These are phyloP conservation scores for Nicotiana noctiflora DNA, from an alignment of 257 asterid species.

Conservation along the genomic window DNA sequence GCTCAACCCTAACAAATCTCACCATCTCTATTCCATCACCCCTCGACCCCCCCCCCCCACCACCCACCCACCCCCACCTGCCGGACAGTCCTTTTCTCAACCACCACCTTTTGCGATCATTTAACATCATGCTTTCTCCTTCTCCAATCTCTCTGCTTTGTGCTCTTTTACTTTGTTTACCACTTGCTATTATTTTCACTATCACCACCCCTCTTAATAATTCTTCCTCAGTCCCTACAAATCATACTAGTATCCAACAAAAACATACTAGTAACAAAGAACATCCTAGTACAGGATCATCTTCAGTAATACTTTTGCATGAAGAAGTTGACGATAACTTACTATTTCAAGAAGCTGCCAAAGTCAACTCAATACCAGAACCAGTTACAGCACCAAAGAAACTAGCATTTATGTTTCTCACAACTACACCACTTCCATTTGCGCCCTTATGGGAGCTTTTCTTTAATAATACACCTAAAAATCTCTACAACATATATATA, in stretches of 20 bases:
- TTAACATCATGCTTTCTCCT: slow-evolving; percentile 41
- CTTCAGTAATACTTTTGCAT: background rate
- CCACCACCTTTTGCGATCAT: background rate
- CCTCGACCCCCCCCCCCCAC: too few species aligned
- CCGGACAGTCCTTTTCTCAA: too few species aligned
- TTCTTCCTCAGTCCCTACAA: slow-evolving; percentile 17
- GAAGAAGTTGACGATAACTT: slow-evolving; percentile 21
- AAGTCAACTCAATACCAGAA: slow-evolving; percentile 37
- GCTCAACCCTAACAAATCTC: background rate
- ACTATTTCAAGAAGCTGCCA: slow-evolving; percentile 33
- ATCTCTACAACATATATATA: slow-evolving; percentile 50
- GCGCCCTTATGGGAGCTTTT: slow-evolving; percentile 69
- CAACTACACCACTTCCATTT: slow-evolving; percentile 56
- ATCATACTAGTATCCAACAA: background rate
- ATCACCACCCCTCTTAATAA: slow-evolving; percentile 34
- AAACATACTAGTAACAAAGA: background rate
- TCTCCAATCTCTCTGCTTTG: slow-evolving; percentile 63
- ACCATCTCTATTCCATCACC: background rate
- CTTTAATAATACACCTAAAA: slow-evolving; percentile 42
- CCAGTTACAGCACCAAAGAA: slow-evolving; percentile 26
- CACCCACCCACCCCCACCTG: too few species aligned
- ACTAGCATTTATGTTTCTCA: slow-evolving; percentile 72
- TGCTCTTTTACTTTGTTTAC: slow-evolving; percentile 63
- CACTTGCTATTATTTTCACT: slow-evolving; percentile 67
- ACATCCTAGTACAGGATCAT: background rate